Base-by-base conservation (phyloP, 352 stramenopile species). In the Pythium brachiatum region DNA sequence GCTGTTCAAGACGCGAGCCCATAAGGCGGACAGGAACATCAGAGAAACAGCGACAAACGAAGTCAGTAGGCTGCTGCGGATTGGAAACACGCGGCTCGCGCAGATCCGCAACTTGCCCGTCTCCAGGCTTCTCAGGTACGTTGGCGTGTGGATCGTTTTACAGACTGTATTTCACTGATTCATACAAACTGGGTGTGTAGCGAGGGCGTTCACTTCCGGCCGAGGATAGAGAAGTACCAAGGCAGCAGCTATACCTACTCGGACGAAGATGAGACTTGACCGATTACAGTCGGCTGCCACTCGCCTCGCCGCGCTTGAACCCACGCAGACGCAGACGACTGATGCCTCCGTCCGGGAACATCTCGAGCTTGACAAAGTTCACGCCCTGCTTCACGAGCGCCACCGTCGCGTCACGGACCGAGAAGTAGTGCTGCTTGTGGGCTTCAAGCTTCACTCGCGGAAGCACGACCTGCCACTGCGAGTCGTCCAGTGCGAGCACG, bases 271-370 rank as follows among this genome's bases (percentile, higher is more conserved):
- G 18, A 6, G 4, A 23, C 38, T 9, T 46, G 18, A 34, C 38
- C 11, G 7, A 21, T 41, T 54, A 65, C 21, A 65, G 39, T 9
- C 59, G 50, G 21, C 59, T 65, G 41, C 48, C 21, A 34, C 36
- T 65, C 11, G 51, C 59, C 13, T 25, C 26, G 20, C 57, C 46
- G 5, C 39, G 77, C 68, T 92, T 92, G 70, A 72, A 62, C 3
- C 88, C 93, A 48, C 94, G 88, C 20, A 97, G 68, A 9, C 93
- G 79, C 9, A 98, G 77, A 23, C 94, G 83, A 56, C 87, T 97
- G 21, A 98, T 88, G 23, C 94, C 94, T 16, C 95, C 96, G 75
- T 98, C 94, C 0, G 93, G 94, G 68, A 94, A 98, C 68, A 98
- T 98, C 55, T 88, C 92, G 0, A 98, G 76, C 64, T 89, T 90